Percentiles rank a stretch among this genome's conserved stretches.
phyloP scores from a whole-genome alignment of 148 eudicot species.

The Rhododendron ovatum region DNA sequence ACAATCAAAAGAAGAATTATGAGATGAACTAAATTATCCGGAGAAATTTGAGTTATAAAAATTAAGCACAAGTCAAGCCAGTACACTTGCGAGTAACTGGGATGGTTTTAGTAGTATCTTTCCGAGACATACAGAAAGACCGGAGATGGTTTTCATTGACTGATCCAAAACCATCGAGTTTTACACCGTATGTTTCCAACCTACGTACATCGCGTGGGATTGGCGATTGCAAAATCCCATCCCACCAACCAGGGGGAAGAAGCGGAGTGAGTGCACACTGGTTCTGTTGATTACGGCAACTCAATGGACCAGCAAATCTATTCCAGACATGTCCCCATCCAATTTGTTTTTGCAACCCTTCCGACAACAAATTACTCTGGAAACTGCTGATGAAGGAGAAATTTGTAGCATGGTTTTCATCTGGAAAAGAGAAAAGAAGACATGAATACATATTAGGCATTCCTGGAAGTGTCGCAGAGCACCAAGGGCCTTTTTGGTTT shows the following conservation, averaged over 20 bases:
- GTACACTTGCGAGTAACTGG: slow-evolving; percentile 10
- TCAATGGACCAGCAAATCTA: slow-evolving; percentile 81
- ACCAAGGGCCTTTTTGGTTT: neutral
- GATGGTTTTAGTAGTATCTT: slow-evolving; percentile 20
- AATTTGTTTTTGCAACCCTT: slow-evolving; percentile 67
- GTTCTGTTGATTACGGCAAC: slow-evolving; percentile 56
- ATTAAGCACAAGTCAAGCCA: slow-evolving; percentile 12
- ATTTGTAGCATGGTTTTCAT: slow-evolving; percentile 36
- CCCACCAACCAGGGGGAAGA: slow-evolving; percentile 97
- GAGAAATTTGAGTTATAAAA: neutral
- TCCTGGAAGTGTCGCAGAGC: neutral
- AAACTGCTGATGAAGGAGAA: slow-evolving; percentile 77
- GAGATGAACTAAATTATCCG: neutral
- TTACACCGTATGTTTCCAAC: slow-evolving; percentile 58
- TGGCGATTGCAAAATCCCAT: slow-evolving; percentile 81
- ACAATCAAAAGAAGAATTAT: neutral
- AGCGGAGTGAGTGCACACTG: slow-evolving; percentile 85
- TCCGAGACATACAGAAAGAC: slow-evolving; percentile 52
- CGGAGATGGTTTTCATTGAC: slow-evolving; percentile 50
- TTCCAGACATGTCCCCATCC: slow-evolving; percentile 99
- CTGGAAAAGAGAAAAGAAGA: slow-evolving; percentile 26
- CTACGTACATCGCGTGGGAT: slow-evolving; percentile 63
- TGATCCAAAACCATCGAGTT: slow-evolving; percentile 56
- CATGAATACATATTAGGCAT: neutral
- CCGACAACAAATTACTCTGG: slow-evolving; percentile 48